Base-by-base conservation (phyloP, 176 grass and related monocot species). In the Raddia distichophylla region DNA sequence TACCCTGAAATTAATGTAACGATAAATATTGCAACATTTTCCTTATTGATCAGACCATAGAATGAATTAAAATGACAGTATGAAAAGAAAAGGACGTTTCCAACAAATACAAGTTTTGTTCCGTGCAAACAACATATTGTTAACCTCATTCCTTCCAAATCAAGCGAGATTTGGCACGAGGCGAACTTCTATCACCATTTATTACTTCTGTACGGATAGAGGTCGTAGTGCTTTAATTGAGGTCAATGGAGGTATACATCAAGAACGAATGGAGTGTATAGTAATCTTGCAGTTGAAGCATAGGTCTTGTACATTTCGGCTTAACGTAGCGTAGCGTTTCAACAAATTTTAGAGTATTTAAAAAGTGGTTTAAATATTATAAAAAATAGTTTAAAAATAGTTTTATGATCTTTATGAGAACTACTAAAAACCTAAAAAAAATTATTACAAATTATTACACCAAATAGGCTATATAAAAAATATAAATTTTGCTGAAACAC, bases 251-350 rank as follows among this genome's bases (percentile, higher is more conserved):
- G 67, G 34, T 85, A 53, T 15, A 34, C 5, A 64, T 34, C 56
- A 33, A 62, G 10, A 58, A 75, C 44, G 14, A 79, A 67, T 66
- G 61, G 3, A 42, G n/a, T 33, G 20, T 37, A 32, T 42, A 27
- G 12, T 52, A 87, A 76, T 10, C 51, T 87, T 70, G 63, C 33
- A 62, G 42, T 61, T 37, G 15, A 87, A 82, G 62, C 75, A 79
- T 71, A 64, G 77, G 22, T 33, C 52, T 69, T 50, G 63, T 27
- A 27, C 27, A 27, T 27, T 27, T 27, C 27, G 27, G 27, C 27
- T 27, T 27, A 27, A 27, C 1, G 27, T 27, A 27, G 27, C 27
- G 27, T 27, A 27, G 27, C 27, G 27, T 27, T 27, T 27, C 27
- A 27, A 27, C 27, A 27, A 27, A 27, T 27, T 27, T 27, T 27